A percentile compares a stretch with the other conserved stretches of the same genome.
phyloP scores from a whole-genome alignment of 768 basidiomycete species.

The Mycena maculata region DNA sequence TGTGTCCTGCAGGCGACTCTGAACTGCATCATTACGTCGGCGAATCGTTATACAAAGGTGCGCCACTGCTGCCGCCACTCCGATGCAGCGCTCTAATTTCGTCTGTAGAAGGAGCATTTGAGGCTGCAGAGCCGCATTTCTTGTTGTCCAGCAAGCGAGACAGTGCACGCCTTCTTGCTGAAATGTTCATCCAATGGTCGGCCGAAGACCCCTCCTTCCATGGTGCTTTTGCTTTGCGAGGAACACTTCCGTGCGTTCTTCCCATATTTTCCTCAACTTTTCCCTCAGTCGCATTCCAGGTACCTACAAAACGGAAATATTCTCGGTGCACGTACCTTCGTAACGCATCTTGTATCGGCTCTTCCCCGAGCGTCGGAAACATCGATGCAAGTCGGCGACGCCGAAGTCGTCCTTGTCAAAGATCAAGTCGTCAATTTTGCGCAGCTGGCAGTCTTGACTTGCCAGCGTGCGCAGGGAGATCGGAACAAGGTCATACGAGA shows the following conservation, averaged over 20 bases:
- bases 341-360: conserved; percentile 79
- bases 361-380: conserved; percentile 61
- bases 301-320: conserved; percentile 90
- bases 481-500: conserved; percentile 81
- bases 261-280: neutral
- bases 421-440: conserved; percentile 88
- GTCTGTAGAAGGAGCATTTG: conserved; percentile 76
- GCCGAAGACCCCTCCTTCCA: conserved; percentile 55
- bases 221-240: conserved; percentile 86
- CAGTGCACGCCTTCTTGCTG: conserved; percentile 86
- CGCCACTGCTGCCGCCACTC: conserved; percentile 4
- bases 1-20: conserved; percentile 90
- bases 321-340: conserved; percentile 93
- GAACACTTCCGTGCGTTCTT: conserved; percentile 84
- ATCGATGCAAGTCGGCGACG: conserved; percentile 61
- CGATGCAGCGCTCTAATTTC: neutral
- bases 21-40: conserved; percentile 91
- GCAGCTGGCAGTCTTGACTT: conserved; percentile 89
- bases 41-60: conserved; percentile 88
- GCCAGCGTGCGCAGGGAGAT: conserved; percentile 87
- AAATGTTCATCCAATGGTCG: conserved; percentile 89
- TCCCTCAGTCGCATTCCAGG: conserved; percentile 48
- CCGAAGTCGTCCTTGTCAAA: conserved; percentile 79
- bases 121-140: conserved; percentile 83
- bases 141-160: conserved; percentile 90